Conservation (phyloP, 2,329 filamentous ascomycete species). For the Beauveria scarabaeidicola region DNA sequence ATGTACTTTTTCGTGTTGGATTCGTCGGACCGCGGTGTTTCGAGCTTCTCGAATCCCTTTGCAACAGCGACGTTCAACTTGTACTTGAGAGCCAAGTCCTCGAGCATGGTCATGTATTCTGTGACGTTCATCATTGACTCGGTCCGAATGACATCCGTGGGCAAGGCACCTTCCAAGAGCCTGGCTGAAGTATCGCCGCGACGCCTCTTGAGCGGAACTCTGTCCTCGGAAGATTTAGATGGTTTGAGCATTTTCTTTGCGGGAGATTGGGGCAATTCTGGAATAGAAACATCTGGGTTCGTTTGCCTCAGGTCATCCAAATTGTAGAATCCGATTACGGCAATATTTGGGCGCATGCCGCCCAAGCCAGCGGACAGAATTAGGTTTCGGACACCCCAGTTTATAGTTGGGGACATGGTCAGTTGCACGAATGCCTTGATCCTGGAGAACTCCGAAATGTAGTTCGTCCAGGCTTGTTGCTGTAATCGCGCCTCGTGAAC, state of each 20-base stretch:
- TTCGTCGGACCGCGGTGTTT: constrained; percentile 56
- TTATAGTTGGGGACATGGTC: constrained; percentile 70
- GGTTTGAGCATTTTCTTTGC: constrained; percentile 23
- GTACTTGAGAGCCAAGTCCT: constrained; percentile 69
- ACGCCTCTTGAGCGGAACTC: constrained; percentile 25
- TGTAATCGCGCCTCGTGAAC: constrained; percentile 75
- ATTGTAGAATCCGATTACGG: constrained; percentile 72
- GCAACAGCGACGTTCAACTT: constrained; percentile 80
- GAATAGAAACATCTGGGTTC: constrained; percentile 46
- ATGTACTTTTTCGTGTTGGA: constrained; percentile 65
- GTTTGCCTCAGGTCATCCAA: constrained; percentile 64
- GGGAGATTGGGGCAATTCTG: constrained; percentile 35
- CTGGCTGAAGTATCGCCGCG: constrained; percentile 48
- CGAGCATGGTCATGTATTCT: constrained; percentile 73
- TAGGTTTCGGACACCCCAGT: constrained; percentile 78
- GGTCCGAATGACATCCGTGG: constrained; percentile 60
- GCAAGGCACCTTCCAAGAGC: constrained; percentile 50
- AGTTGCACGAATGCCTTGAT: constrained; percentile 89
- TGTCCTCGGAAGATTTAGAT: constrained; percentile 23
- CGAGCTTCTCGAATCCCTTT: constrained; percentile 68
- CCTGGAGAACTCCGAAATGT: constrained; percentile 70
- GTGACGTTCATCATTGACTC: constrained; percentile 61
- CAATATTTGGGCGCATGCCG: constrained; percentile 84
- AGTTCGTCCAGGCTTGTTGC: constrained; percentile 75
- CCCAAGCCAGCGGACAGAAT: constrained; percentile 74